Evolutionary conservation across 148 eudicot genomes (phyloP).

Genomic region (Rhododendron mucronatum): DNA sequence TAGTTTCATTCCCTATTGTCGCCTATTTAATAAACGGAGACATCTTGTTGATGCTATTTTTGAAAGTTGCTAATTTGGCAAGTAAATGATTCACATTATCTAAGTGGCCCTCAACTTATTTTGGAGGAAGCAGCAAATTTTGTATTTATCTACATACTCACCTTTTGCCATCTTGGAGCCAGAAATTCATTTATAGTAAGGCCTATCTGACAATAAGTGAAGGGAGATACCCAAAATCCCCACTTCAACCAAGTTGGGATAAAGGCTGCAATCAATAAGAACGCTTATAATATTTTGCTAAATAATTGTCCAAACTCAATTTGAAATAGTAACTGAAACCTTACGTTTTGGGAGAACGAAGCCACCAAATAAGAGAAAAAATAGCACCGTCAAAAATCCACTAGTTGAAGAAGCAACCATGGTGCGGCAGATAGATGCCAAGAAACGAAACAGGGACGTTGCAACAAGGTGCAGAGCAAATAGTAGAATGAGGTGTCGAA

Average conservation of each 20-base stretch:
- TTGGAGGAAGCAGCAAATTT: not conserved
- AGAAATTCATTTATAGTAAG: slow-evolving; percentile 72
- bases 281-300: not conserved
- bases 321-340: slow-evolving; percentile 9
- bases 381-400: slow-evolving; percentile 35
- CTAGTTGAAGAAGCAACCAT: slow-evolving; percentile 50
- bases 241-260: slow-evolving; percentile 81
- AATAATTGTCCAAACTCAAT: not conserved
- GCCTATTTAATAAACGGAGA: not conserved
- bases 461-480: slow-evolving; percentile 60
- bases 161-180: slow-evolving; percentile 85
- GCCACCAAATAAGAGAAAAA: slow-evolving; percentile 57
- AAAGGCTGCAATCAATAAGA: slow-evolving; percentile 48
- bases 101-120: not conserved
- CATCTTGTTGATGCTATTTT: not conserved
- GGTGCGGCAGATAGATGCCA: slow-evolving; percentile 54
- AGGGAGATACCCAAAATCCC: slow-evolving; percentile 74
- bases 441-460: slow-evolving; percentile 63
- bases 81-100: not conserved
- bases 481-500: slow-evolving; percentile 56
- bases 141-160: slow-evolving; percentile 9
- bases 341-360: slow-evolving; percentile 68
- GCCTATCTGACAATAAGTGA: slow-evolving; percentile 81
- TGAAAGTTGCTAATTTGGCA: not conserved
- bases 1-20: not conserved